Evolutionary conservation across 441 rosid genomes (phyloP).

Genomic region (Capsella rubella): DNA sequence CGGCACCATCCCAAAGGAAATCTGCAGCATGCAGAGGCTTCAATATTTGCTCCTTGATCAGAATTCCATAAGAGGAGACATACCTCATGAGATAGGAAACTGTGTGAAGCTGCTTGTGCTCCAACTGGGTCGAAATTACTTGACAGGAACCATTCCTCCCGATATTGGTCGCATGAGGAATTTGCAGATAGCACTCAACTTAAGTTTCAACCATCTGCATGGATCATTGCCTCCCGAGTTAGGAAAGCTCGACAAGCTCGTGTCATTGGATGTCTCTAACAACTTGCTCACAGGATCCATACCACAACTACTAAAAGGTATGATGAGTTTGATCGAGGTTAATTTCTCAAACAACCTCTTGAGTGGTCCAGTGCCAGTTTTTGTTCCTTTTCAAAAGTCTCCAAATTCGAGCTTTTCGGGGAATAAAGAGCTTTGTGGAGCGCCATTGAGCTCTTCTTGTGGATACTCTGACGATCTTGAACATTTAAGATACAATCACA

Average conservation of each 20-base stretch:
- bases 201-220: conserved; percentile 91
- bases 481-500: conserved; percentile 64
- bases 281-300: conserved; percentile 82
- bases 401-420: conserved; percentile 76
- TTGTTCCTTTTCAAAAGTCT: conserved; percentile 89
- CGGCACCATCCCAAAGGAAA: conserved; percentile 74
- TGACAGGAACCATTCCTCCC: conserved; percentile 85
- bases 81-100: conserved; percentile 90
- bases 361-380: conserved; percentile 72
- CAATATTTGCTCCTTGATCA: conserved; percentile 84
- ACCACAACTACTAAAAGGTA: conserved; percentile 75
- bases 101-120: conserved; percentile 83
- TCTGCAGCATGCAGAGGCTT: conserved; percentile 82
- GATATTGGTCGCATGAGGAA: conserved; percentile 89
- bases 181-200: conserved; percentile 88
- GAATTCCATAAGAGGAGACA: conserved; percentile 85
- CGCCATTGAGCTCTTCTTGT: conserved; percentile 71
- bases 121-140: conserved; percentile 78
- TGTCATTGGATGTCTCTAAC: conserved; percentile 87
- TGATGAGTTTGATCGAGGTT: conserved; percentile 95
- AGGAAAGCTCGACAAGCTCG: conserved; percentile 93
- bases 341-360: conserved; percentile 87
- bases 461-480: conserved; percentile 50
- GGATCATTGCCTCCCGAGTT: conserved; percentile 81
- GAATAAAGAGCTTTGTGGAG: conserved; percentile 89